phyloP scores from a whole-genome alignment of 352 stramenopile genomes.

The Phytophthora capsici region DNA sequence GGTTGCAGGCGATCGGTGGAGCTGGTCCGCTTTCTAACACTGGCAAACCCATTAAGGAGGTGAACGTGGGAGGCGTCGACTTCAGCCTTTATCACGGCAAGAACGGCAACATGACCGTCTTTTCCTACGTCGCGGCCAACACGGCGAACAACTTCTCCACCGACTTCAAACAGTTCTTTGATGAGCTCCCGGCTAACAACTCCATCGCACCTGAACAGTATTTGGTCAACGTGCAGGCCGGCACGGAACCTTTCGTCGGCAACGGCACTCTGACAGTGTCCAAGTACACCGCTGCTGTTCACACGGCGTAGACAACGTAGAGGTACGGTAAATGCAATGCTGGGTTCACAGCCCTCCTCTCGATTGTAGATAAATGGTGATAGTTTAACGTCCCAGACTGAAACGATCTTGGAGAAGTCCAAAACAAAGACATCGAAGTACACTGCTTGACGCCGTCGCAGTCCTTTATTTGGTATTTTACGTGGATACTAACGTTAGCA shows the following conservation, averaged over 20 bases:
- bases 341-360: too few species aligned
- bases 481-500: too few species aligned
- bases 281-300: not conserved
- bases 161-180: not conserved
- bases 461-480: too few species aligned
- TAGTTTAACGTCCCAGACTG: too few species aligned
- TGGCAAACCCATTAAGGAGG: constrained; percentile 16
- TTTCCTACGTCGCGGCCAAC: not conserved
- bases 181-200: not conserved
- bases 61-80: not conserved
- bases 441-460: too few species aligned
- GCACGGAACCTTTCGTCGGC: not conserved
- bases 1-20: not conserved
- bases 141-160: not conserved
- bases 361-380: too few species aligned
- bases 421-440: too few species aligned
- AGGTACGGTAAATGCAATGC: too few species aligned
- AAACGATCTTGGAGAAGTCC: too few species aligned
- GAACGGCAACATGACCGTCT: not conserved
- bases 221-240: not conserved
- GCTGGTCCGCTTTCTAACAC: not conserved
- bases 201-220: not conserved
- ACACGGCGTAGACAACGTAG: too few species aligned
- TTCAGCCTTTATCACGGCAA: not conserved
- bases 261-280: not conserved